Base-by-base conservation (phyloP, 2,329 filamentous ascomycete species). In the Chrysosporium queenslandicum region DNA sequence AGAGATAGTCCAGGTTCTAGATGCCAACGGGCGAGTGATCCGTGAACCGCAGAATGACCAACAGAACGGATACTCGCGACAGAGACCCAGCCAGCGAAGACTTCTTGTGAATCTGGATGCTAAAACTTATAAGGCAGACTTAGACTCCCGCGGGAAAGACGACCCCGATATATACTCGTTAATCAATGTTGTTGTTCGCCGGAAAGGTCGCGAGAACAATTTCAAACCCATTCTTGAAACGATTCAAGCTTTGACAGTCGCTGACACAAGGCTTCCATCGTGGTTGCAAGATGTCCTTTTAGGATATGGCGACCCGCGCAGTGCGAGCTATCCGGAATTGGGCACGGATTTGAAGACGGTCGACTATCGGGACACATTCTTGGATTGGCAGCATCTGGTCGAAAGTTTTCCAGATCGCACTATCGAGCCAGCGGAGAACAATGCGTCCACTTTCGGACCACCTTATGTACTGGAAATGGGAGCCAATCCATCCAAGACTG, bases 281-380 rank as follows among this genome's bases (percentile, higher is more conserved):
- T 98, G 92, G 92, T 76, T 98, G 40, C 88, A 95, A 62, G 92
- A 97, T 59, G 91, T 97, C 8, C 98, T 97, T 67, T 74, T 98
- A n/a, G 92, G 92, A 37, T 52, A 32, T 34, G 5, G 41, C 3
- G 23, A 23, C 23, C 50, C 30, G 32, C 80, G 87, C 27, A 84
- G 86, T 54, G 92, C 92, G 30, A 86, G 82, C 20, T 95, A 94
- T 71, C 88, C 86, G 57, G 83, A 88, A 47, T 72, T 98, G 14
- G 72, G 86, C 1, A 92, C 88, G 65, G 79, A 83, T 54, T 75
- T 94, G 57, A 81, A 82, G 61, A 86, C 79, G 52, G 74, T 98
- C 50, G 89, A 98, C 66, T 96, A 89, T 65, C 79, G 89, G 52
- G 94, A 98, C 65, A 97, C 92, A 0, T 96, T 98, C 66, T 70